Conservation (phyloP, 1,139 yeast genomes). For the Lodderomyces beijingensis region DNA sequence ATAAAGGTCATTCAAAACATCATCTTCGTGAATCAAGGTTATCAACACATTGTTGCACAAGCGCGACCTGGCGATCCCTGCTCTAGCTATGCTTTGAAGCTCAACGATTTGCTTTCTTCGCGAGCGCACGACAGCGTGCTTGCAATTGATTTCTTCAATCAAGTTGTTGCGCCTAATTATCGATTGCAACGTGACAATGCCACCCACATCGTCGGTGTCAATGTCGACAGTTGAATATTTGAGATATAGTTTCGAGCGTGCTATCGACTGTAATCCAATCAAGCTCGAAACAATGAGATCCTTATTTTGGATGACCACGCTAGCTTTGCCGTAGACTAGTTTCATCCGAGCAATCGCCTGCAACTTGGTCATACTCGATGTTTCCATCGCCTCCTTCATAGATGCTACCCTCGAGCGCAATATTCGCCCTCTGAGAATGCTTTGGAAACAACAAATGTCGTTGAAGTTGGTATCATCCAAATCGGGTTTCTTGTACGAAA, state of each 20-base stretch:
- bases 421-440: constrained; percentile 24
- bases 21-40: constrained; percentile 38
- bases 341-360: constrained; percentile 31
- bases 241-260: constrained; percentile 25
- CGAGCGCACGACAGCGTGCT: constrained; percentile 16
- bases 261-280: constrained; percentile 30
- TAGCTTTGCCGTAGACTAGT: constrained; percentile 15
- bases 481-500: constrained; percentile 14
- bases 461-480: constrained; percentile 11
- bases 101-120: constrained; percentile 20
- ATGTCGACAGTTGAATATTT: constrained; percentile 16
- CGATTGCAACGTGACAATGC: constrained; percentile 29
- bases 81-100: constrained; percentile 53
- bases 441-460: constrained; percentile 20
- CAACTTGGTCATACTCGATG: constrained; percentile 15
- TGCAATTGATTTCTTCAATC: constrained; percentile 19
- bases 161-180: constrained; percentile 27
- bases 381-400: constrained; percentile 11
- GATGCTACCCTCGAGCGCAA: constrained; percentile 14
- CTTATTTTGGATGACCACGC: constrained; percentile 21
- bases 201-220: constrained; percentile 14
- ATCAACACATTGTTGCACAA: constrained; percentile 44
- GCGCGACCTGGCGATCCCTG: constrained; percentile 44
- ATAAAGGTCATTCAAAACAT: constrained; percentile 31
- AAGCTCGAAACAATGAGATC: constrained; percentile 23